Evolutionary conservation across 129 eudicot genomes (phyloP), one percentile per base, ranked within the genome.

Genomic region (Chrysanthemum lavandulifolium): DNA sequence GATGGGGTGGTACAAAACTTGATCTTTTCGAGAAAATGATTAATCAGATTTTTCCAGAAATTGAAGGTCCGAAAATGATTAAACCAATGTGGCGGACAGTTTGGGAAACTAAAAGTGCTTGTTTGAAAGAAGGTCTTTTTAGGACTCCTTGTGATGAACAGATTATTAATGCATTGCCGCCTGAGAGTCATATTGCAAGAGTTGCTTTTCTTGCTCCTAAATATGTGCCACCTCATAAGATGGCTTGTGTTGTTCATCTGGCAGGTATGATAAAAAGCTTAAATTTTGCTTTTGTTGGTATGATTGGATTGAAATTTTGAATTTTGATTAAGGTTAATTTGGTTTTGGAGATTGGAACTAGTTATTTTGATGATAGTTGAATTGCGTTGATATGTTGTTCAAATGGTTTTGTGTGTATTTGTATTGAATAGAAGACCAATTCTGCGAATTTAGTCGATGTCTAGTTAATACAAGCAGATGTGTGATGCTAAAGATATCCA

Each of bases 201-300:
- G 98, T 90, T 76, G 88, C 97, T 71, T 90, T 90, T 15, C 96
- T 94, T 65, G 78, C 93, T 27, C 96, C 97, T 0, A 94, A 84
- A 75, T 74, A 43, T 45, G 83, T 81, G 67, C 82, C 80, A 8
- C 88, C 93, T 4, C 87, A 94, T 13, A 86, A 86, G 65, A 85
- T 86, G 92, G 97, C 96, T 33, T 90, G 96, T 81, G 96, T 93
- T 67, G 91, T 93, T 85, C 98, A 93, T 74, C 96, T 94, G 75
- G 97, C 98, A 79, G 98, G 98, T 94, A 82, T 50, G 5, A 54
- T 25, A 29, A 43, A 31, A 49, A n/a, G 9, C 8, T 59, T 40
- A 2, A 0, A 19, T 51, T 65, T 51, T 60, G 0, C 7, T 8
- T 25, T 72, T 3, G 29, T 40, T 6, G 13, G 15, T 2, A 14